A percentile compares a stretch with the other conserved stretches of the same genome.
phyloP scores from a whole-genome alignment of 2,329 filamentous ascomycete species.

The Gliomastix tumulicola region DNA sequence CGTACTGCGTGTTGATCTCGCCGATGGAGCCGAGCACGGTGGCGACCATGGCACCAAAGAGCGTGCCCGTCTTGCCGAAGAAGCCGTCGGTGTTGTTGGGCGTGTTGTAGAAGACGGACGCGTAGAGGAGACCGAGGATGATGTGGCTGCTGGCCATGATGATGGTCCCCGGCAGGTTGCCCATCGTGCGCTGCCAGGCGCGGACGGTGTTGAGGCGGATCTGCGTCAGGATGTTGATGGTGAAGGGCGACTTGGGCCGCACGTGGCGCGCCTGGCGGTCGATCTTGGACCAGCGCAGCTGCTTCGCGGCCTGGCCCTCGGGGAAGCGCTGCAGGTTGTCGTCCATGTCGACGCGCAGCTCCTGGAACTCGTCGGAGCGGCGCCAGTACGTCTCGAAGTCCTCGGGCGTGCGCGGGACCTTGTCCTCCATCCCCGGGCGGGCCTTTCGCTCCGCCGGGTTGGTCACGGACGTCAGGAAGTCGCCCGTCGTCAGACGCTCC shows the following conservation, averaged over 20 bases:
- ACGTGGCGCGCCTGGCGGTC: conserved; percentile 44
- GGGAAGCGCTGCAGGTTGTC: conserved; percentile 35
- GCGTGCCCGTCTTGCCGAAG: conserved; percentile 44
- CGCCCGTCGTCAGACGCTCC: conserved; percentile 57
- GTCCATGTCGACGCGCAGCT: conserved; percentile 39
- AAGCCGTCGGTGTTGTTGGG: conserved; percentile 43
- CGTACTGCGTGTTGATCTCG: conserved; percentile 41
- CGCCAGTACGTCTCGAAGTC: conserved; percentile 53
- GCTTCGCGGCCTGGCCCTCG: conserved; percentile 30
- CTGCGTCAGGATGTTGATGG: conserved; percentile 48
- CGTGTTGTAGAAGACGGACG: conserved; percentile 50
- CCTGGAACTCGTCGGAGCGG: conserved; percentile 33
- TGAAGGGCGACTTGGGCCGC: conserved; percentile 48
- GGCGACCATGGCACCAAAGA: conserved; percentile 55
- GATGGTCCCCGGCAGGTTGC: conserved; percentile 39
- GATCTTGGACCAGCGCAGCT: conserved; percentile 40
- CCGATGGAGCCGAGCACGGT: conserved; percentile 51
- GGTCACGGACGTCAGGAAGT: conserved; percentile 65
- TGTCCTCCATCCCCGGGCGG: conserved; percentile 49
- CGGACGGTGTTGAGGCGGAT: conserved; percentile 42
- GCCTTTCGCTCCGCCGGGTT: conserved; percentile 53
- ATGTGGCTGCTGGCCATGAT: conserved; percentile 39
- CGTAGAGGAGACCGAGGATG: conserved; percentile 53
- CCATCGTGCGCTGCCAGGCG: conserved; percentile 44
- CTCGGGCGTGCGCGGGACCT: conserved; percentile 60